A percentile compares a stretch with the other conserved stretches of the same genome.
Conservation (phyloP, 192 early-diverging fungal genomes). For the Umbelopsis isabellina region DNA sequence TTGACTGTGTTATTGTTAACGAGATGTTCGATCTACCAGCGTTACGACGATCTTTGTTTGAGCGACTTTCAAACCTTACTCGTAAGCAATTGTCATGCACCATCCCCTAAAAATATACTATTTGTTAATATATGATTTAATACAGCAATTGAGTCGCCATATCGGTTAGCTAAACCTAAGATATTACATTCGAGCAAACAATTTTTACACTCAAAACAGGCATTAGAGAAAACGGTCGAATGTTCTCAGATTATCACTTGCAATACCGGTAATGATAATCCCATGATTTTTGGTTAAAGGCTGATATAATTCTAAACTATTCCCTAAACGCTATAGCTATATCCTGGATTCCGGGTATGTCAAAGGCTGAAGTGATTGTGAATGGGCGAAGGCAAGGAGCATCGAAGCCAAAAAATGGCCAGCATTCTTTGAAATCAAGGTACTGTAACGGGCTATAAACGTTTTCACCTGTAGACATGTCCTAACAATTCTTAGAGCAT, state of each 20-base stretch:
- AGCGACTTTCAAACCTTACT: constrained; percentile 43
- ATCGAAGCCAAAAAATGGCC: constrained; percentile 28
- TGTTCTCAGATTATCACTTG: constrained; percentile 27
- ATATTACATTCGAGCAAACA: constrained; percentile 24
- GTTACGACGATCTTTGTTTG: constrained; percentile 69
- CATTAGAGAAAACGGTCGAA: constrained; percentile 23
- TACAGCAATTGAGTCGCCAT: neutral
- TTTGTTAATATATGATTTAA: neutral
- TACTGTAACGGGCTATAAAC: neutral
- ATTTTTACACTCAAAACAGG: constrained; percentile 20
- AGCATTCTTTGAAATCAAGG: constrained; percentile 35
- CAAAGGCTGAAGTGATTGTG: constrained; percentile 34
- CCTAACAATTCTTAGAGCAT: neutral
- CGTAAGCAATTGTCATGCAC: neutral
- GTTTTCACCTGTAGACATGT: neutral
- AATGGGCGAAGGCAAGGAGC: constrained; percentile 43
- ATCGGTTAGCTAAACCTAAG: neutral
- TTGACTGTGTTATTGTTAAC: constrained; percentile 65
- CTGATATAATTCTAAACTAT: neutral
- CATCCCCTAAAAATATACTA: too few species aligned
- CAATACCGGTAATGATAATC: constrained; percentile 24
- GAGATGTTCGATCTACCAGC: constrained; percentile 67
- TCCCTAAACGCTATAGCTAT: constrained; percentile 19
- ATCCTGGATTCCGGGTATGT: constrained; percentile 30
- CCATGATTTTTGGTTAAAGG: neutral